Conservation (phyloP, 805 yeast genomes). For the Teunomyces atbi region DNA sequence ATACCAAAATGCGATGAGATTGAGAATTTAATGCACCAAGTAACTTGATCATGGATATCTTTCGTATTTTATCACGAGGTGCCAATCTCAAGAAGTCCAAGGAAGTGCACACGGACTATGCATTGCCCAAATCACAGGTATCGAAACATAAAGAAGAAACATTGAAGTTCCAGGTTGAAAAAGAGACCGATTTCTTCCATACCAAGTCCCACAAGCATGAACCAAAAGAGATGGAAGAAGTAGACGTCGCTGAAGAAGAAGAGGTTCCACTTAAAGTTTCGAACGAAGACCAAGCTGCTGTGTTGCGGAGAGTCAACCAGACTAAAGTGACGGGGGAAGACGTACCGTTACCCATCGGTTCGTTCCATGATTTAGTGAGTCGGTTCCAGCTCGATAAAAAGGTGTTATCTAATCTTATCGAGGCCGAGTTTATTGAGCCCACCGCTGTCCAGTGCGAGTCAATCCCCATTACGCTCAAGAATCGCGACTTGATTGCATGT, state of each 20-base stretch:
- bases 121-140: constrained; percentile 29
- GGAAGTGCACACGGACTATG: constrained; percentile 41
- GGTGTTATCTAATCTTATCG: constrained; percentile 61
- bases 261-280: constrained; percentile 45
- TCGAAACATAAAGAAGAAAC: constrained; percentile 32
- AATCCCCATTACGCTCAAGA: constrained; percentile 68
- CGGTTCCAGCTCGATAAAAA: constrained; percentile 64
- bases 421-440: constrained; percentile 76
- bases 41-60: constrained; percentile 71
- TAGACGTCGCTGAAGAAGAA: constrained; percentile 26
- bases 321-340: constrained; percentile 82
- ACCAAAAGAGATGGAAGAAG: constrained; percentile 17
- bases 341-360: constrained; percentile 85
- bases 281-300: constrained; percentile 56
- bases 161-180: constrained; percentile 53
- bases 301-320: constrained; percentile 56
- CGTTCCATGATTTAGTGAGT: constrained; percentile 74
- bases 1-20: constrained; percentile 6
- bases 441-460: constrained; percentile 93
- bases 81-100: constrained; percentile 69
- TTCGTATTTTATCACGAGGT: constrained; percentile 80
- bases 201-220: constrained; percentile 43
- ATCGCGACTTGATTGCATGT: constrained; percentile 82
- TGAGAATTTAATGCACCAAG: neutral
- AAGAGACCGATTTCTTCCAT: constrained; percentile 82